Base-by-base conservation (phyloP, 345 rosid genomes). In the Lumnitzera littorea region DNA sequence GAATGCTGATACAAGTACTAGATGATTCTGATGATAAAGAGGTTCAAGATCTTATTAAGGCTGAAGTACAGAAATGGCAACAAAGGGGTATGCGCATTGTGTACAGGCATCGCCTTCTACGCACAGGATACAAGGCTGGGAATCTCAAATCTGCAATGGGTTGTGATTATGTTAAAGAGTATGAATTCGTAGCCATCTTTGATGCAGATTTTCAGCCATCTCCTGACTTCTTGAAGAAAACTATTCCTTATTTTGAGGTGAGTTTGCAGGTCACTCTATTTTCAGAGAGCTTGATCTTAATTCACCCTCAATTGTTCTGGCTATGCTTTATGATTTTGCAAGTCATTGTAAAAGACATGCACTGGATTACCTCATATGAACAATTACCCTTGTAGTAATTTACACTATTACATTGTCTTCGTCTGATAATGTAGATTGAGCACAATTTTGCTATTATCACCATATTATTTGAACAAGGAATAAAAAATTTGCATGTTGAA, bases 141-240 rank as follows among this genome's bases (percentile, higher is more conserved):
- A 90, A 90, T 69, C 95, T 90, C 62, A 90, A 87, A 70, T 88
- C 96, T 76, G 96, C 96, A 58, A 87, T 90, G 96, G 69, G 72
- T 64, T 90, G 95, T 62, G 95, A 87, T 47, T 90, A 90, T 63
- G 90, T 90, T 2, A 83, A 87, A 67, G 86, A 87, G 67, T 90
- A 81, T 14, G 95, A 90, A 67, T 90, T 76, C 70, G 96, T 90
- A 60, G 82, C 96, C 10, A 89, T 89, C 63, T 89, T 89, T 70
- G 96, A 89, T 58, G 89, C 96, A 11, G 96, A 89, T 82, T 90
- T 90, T 73, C 96, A 87, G 80, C 96, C 96, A 15, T 81, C 73
- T 47, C 81, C 91, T 23, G 95, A 90, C 77, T 90, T 87, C 74
- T 71, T 90, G 80, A 90, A 87, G 85, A 87, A 82, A 65, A 90